A percentile compares a stretch with the other conserved stretches of the same genome.
Evolutionary conservation across 2,329 filamentous ascomycete genomes (phyloP).

Genomic region (Epichloe scottii): DNA sequence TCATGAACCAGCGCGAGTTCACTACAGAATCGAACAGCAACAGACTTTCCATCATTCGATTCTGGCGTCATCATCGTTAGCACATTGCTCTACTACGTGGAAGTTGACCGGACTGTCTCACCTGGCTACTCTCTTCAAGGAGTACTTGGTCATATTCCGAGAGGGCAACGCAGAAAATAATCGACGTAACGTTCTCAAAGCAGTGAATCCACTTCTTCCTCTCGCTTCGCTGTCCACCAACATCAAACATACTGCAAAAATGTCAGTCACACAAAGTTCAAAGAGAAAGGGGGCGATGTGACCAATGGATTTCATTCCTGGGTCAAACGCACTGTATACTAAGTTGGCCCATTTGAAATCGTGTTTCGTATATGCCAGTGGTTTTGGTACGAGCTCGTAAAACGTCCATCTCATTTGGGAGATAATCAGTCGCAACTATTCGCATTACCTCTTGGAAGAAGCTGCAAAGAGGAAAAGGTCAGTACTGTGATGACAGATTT

Average conservation of each 20-base stretch:
- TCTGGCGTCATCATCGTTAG: slow-evolving; percentile 38
- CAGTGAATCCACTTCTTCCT: slow-evolving; percentile 99
- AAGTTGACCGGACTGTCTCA: slow-evolving; percentile 28
- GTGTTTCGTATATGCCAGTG: slow-evolving; percentile 96
- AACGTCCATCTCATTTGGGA: slow-evolving; percentile 89
- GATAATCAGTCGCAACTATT: slow-evolving; percentile 74
- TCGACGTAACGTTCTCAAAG: slow-evolving; percentile 98
- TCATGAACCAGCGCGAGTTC: slow-evolving; percentile 98
- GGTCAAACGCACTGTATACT: slow-evolving; percentile 77
- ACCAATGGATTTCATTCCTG: neutral
- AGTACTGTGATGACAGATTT: neutral
- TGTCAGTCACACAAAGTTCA: slow-evolving; percentile 10
- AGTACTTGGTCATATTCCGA: slow-evolving; percentile 98
- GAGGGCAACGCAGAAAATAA: slow-evolving; percentile 96
- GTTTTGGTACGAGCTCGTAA: slow-evolving; percentile 94
- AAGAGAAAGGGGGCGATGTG: neutral
- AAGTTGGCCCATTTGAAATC: slow-evolving; percentile 95
- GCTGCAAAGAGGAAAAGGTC: slow-evolving; percentile 33
- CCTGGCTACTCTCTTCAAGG: slow-evolving; percentile 93
- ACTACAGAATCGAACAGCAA: slow-evolving; percentile 96
- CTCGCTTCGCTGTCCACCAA: slow-evolving; percentile 92
- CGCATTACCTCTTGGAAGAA: slow-evolving; percentile 90
- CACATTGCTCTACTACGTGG: neutral
- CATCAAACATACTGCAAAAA: slow-evolving; percentile 82
- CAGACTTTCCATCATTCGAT: slow-evolving; percentile 98